Base-by-base conservation (phyloP, 1,139 yeast genomes). In the Pichia sp. region DNA sequence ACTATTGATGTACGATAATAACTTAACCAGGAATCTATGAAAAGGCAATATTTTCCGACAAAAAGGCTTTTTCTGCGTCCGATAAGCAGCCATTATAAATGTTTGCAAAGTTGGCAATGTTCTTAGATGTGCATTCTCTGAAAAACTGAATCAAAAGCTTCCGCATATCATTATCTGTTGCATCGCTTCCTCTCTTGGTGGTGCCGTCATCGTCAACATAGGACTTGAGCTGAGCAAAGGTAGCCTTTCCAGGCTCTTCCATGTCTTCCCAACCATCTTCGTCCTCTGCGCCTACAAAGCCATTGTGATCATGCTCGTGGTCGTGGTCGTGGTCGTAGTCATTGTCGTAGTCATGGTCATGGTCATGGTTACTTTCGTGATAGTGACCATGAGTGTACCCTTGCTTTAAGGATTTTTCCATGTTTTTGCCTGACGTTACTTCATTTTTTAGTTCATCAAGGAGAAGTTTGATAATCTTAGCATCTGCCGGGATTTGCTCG, bases 181-280 rank as follows among this genome's bases (percentile, higher is more conserved):
- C 44, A 30, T 54, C 62, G 13, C 51, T 40, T 11, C 36, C 64
- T 13, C 58, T 54, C n/a, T 64, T 65, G 15, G 58, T 59, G 16
- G 57, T 61, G 11, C 64, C 66, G 8, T 56, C 57, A 45, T 72
- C 74, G 2, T 72, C 71, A 38, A 73, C 77, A 56, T 80, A 84
- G 0, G 78, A 78, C 58, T 80, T 81, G 19, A 85, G 68, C 61
- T 81, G 82, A 23, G 81, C 85, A 63, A 75, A 84, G 47, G 80
- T 77, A 2, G 87, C 79, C 1, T 80, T 83, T 46, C 78, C 84
- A 11, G 85, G 92, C 62, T 78, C 84, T 11, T 86, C 92, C 62
- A 87, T 72, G 64, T 89, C 96, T 66, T 90, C 96, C 95, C 96
- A 90, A 0, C 79, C 89, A 15, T 76, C 86, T n/a, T 74, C 83